phyloP scores from a whole-genome alignment of 345 rosid genomes.

The Brassica napus region DNA sequence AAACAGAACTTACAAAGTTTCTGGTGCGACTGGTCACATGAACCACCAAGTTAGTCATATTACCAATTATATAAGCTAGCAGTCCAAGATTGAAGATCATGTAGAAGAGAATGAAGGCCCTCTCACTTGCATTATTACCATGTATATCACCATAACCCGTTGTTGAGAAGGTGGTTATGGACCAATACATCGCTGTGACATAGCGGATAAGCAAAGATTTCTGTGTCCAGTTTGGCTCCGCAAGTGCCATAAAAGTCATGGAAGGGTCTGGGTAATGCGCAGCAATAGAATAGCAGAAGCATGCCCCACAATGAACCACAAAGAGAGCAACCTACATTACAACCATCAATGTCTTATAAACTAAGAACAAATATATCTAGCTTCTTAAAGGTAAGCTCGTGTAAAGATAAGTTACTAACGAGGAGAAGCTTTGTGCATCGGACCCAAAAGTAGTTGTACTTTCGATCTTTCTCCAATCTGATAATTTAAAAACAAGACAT shows the following conservation, averaged over 20 bases:
- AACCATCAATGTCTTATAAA: constrained; percentile 7
- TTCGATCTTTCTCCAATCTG: constrained; percentile 85
- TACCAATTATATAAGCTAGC: constrained; percentile 74
- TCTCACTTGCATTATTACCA: constrained; percentile 64
- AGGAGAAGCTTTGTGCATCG: constrained; percentile 71
- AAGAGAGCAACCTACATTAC: constrained; percentile 69
- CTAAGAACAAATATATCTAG: neutral
- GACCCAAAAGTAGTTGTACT: constrained; percentile 65
- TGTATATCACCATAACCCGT: constrained; percentile 92
- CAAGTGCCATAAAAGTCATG: constrained; percentile 64
- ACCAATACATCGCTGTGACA: constrained; percentile 72
- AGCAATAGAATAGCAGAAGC: constrained; percentile 67
- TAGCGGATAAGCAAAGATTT: constrained; percentile 44
- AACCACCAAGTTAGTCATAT: constrained; percentile 88
- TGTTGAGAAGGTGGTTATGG: constrained; percentile 79
- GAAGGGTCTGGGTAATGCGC: constrained; percentile 46
- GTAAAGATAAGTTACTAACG: constrained; percentile 51
- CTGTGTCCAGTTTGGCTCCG: constrained; percentile 43
- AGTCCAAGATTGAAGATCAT: constrained; percentile 78
- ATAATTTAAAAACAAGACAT: neutral
- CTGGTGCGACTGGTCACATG: constrained; percentile 80
- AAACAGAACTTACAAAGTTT: constrained; percentile 63
- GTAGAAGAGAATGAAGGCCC: constrained; percentile 57
- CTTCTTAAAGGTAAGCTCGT: neutral
- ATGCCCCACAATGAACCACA: constrained; percentile 72